phyloP scores from a whole-genome alignment of 2,329 filamentous ascomycete genomes.

The Clarireedia homoeocarpa region DNA sequence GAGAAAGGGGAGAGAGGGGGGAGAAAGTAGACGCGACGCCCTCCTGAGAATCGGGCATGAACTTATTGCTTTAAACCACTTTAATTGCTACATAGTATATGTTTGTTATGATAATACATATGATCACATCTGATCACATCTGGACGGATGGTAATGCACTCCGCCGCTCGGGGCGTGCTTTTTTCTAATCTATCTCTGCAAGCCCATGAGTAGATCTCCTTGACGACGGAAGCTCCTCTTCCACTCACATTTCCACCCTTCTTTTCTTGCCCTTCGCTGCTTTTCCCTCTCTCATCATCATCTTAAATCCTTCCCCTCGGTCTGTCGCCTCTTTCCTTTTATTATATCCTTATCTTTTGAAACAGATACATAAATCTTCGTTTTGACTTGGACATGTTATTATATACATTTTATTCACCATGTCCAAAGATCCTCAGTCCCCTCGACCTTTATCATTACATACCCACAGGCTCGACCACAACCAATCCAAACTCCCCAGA shows the following conservation, averaged over 20 bases:
- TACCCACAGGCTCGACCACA: constrained; percentile 10
- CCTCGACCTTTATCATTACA: constrained; percentile 11
- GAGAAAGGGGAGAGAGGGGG: no score
- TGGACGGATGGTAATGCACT: background rate
- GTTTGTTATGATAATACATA: no score
- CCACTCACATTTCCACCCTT: background rate
- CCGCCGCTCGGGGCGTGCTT: background rate
- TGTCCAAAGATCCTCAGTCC: constrained; percentile 7
- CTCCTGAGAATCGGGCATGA: no score
- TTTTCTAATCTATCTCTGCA: background rate
- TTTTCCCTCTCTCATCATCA: background rate
- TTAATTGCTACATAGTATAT: no score
- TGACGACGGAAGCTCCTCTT: background rate
- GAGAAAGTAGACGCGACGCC: no score
- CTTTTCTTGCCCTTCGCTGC: background rate
- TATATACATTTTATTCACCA: constrained; percentile 7
- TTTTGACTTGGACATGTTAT: constrained; percentile 4
- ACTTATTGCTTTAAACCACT: no score
- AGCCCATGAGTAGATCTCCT: background rate
- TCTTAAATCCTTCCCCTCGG: background rate
- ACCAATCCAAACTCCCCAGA: constrained; percentile 11
- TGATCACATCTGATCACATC: no score
- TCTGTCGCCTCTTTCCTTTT: background rate
- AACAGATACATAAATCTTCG: background rate
- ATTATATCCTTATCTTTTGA: background rate